phyloP scores from a whole-genome alignment of 108 stramenopile species.

The Discostella pseudostelligera region DNA sequence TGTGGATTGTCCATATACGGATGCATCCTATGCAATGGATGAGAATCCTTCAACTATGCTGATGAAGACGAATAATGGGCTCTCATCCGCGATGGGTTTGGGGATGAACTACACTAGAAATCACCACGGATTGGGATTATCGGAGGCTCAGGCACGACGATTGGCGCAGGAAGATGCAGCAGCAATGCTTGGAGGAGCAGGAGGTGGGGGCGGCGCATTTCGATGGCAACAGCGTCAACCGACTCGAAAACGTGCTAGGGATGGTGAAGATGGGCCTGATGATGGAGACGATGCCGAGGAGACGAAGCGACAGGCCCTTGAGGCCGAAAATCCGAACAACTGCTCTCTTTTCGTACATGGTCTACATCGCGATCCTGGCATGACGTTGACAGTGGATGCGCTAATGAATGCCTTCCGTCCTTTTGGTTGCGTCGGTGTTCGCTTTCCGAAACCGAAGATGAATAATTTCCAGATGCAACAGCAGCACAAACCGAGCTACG shows the following conservation, averaged over 20 bases:
- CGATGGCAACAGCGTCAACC: slow-evolving; percentile 50
- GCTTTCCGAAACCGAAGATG: slow-evolving; percentile 53
- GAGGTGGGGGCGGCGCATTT: slow-evolving; percentile 17
- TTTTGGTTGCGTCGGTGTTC: slow-evolving; percentile 50
- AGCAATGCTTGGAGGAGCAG: slow-evolving; percentile 20
- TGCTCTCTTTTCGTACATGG: slow-evolving; percentile 77
- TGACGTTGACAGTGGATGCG: slow-evolving; percentile 30
- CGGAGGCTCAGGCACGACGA: slow-evolving; percentile 60
- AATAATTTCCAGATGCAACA: slow-evolving; percentile 14
- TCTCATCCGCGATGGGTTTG: neutral
- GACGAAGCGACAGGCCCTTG: slow-evolving; percentile 38
- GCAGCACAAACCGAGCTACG: slow-evolving; percentile 50
- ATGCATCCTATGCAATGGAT: slow-evolving; percentile 44
- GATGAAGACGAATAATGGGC: neutral
- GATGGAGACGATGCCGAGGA: slow-evolving; percentile 33
- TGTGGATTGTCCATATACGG: slow-evolving; percentile 66
- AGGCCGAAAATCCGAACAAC: slow-evolving; percentile 54
- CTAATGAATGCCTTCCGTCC: slow-evolving; percentile 62
- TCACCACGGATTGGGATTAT: slow-evolving; percentile 37
- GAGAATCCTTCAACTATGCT: neutral
- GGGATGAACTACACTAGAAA: neutral
- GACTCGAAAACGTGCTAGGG: slow-evolving; percentile 40
- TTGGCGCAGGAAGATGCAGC: slow-evolving; percentile 51
- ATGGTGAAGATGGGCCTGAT: slow-evolving; percentile 18
- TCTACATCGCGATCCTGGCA: slow-evolving; percentile 70